Percentiles rank a stretch among this genome's conserved stretches.
These are phyloP conservation scores for Annulohypoxylon moriforme DNA, from an alignment of 495 filamentous ascomycete genomes.

Conservation along the genomic window DNA sequence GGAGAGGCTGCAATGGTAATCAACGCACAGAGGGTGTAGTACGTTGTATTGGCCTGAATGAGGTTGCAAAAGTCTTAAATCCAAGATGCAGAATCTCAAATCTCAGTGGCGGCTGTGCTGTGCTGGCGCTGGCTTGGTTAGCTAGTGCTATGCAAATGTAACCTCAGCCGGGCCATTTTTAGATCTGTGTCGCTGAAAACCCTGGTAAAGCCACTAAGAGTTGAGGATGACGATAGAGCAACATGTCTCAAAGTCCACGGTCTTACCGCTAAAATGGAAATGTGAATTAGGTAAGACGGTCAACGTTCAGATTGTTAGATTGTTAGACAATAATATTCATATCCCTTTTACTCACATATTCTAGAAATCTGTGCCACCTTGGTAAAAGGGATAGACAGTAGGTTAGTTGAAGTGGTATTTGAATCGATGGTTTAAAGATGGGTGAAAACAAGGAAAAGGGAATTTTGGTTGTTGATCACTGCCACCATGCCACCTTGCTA, in stretches of 20 bases:
- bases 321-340: neutral
- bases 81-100: neutral
- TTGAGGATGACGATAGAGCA: conserved; percentile 13
- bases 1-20: neutral
- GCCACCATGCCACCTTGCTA: conserved; percentile 17
- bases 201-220: neutral
- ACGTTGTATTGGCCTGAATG: neutral
- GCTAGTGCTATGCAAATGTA: conserved; percentile 18
- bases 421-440: conserved; percentile 5
- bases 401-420: conserved; percentile 19
- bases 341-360: neutral
- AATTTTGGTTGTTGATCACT: conserved; percentile 29
- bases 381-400: neutral
- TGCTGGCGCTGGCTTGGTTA: neutral
- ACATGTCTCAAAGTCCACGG: neutral
- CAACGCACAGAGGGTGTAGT: neutral
- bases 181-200: conserved; percentile 7
- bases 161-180: conserved; percentile 24
- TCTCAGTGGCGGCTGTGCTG: neutral
- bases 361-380: neutral
- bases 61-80: neutral
- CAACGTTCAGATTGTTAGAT: too few species aligned
- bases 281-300: neutral
- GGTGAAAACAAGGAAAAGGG: conserved; percentile 13
- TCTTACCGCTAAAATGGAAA: neutral